phyloP scores from a whole-genome alignment of 2,329 filamentous ascomycete species.

The Pseudogymnoascus sp. region DNA sequence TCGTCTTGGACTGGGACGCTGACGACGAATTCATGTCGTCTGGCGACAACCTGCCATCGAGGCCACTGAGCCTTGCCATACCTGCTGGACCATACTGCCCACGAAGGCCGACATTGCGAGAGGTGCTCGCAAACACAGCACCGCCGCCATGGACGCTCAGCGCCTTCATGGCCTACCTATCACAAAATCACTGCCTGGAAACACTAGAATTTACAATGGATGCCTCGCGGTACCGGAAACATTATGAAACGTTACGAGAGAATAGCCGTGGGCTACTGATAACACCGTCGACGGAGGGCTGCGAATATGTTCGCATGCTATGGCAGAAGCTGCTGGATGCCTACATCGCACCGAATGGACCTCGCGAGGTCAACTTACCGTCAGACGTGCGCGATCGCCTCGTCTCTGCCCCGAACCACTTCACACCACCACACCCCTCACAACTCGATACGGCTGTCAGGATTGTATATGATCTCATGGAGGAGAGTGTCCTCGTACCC shows the following conservation, averaged over 20 bases:
- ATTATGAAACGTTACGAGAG: conserved; percentile 33
- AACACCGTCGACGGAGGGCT: conserved; percentile 25
- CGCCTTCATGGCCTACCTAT: conserved; percentile 93
- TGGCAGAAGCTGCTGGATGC: conserved; percentile 86
- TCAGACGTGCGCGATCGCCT: conserved; percentile 76
- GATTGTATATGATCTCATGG: conserved; percentile 94
- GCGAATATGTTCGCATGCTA: conserved; percentile 59
- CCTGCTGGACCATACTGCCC: conserved; percentile 42
- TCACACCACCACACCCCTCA: conserved; percentile 62
- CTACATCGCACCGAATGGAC: conserved; percentile 79
- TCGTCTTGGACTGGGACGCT: conserved; percentile 34
- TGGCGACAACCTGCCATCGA: conserved; percentile 33
- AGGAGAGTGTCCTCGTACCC: conserved; percentile 86
- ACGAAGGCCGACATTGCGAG: conserved; percentile 65
- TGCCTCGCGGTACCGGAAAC: conserved; percentile 67
- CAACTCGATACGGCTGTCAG: conserved; percentile 72
- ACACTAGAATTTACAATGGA: conserved; percentile 96
- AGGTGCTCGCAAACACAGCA: conserved; percentile 80
- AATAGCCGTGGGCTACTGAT: conserved; percentile 35
- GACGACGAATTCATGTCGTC: conserved; percentile 42
- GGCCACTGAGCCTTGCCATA: conserved; percentile 39
- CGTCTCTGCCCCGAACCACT: conserved; percentile 51
- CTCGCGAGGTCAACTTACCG: conserved; percentile 84
- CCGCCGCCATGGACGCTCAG: conserved; percentile 82
- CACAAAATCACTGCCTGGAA: conserved; percentile 93